Conservation (phyloP, 1,139 yeast species). For the Diutina siamensis region DNA sequence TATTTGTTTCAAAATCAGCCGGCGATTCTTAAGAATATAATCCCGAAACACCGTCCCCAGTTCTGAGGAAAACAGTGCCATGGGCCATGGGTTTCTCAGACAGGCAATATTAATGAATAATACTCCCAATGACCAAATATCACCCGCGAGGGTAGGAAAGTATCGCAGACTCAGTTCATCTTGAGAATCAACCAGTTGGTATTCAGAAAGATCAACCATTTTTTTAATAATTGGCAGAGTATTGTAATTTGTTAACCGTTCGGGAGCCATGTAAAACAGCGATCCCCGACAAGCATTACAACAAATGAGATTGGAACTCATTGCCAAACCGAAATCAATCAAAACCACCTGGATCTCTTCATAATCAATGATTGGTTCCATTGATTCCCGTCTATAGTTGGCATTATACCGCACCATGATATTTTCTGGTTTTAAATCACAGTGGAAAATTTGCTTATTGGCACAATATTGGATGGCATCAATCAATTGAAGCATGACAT, state of each 20-base stretch:
- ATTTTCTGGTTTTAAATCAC: conserved; percentile 13
- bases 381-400: conserved; percentile 15
- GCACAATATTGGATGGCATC: conserved; percentile 68
- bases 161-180: conserved; percentile 17
- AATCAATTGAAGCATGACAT: conserved; percentile 63
- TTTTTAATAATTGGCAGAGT: conserved; percentile 20
- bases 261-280: conserved; percentile 90
- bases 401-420: conserved; percentile 34
- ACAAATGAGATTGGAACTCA: conserved; percentile 44
- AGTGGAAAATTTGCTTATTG: conserved; percentile 40
- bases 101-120: conserved; percentile 71
- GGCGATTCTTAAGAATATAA: conserved; percentile 21
- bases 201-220: conserved; percentile 21
- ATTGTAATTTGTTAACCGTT: conserved; percentile 46
- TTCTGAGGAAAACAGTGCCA: conserved; percentile 58
- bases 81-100: conserved; percentile 86
- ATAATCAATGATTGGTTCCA: conserved; percentile 26
- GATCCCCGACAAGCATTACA: conserved; percentile 80
- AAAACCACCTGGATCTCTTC: conserved; percentile 48
- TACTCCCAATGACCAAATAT: conserved; percentile 82
- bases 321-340: conserved; percentile 83
- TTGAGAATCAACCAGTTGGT: conserved; percentile 12
- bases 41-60: conserved; percentile 33
- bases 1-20: conserved; percentile 27
- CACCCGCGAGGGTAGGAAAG: conserved; percentile 69